A percentile compares a stretch with the other conserved stretches of the same genome.
Evolutionary conservation across 768 basidiomycete species (phyloP).

Genomic region (Hypholoma fasciculare): DNA sequence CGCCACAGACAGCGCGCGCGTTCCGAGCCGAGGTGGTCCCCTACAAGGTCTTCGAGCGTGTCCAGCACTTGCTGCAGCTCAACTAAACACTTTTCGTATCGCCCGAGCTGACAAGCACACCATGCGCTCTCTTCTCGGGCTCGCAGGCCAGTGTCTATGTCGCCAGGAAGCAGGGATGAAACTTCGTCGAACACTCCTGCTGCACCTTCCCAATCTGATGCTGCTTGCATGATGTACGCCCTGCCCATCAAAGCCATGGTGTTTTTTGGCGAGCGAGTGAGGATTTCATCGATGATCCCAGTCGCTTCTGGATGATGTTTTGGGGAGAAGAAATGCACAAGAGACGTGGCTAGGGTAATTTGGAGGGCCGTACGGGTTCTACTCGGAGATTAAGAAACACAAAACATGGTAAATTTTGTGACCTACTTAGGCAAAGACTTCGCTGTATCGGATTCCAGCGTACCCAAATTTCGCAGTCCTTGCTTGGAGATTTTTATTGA

Average conservation of each 20-base stretch:
- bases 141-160: constrained; percentile 50
- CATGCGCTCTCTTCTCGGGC: constrained; percentile 85
- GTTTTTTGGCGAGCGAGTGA: constrained; percentile 62
- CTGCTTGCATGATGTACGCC: constrained; percentile 70
- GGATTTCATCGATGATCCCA: constrained; percentile 69
- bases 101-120: constrained; percentile 65
- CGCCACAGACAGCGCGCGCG: constrained; percentile 84
- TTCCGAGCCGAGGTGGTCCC: constrained; percentile 52
- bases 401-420: background rate
- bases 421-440: constrained; percentile 50
- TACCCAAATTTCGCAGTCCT: constrained; percentile 58
- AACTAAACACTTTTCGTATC: constrained; percentile 44
- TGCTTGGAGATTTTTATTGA: constrained; percentile 71
- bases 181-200: constrained; percentile 61
- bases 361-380: constrained; percentile 74
- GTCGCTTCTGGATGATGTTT: constrained; percentile 86
- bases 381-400: background rate
- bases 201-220: constrained; percentile 70
- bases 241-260: constrained; percentile 68
- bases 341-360: constrained; percentile 66
- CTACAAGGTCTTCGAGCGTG: constrained; percentile 43
- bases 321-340: constrained; percentile 86
- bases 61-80: constrained; percentile 50
- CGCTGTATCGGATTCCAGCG: constrained; percentile 58
- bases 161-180: constrained; percentile 42